Evolutionary conservation across 192 early-diverging fungal species (phyloP), one percentile per base, ranked within the genome.

Genomic region (Chytriomyces sp.): DNA sequence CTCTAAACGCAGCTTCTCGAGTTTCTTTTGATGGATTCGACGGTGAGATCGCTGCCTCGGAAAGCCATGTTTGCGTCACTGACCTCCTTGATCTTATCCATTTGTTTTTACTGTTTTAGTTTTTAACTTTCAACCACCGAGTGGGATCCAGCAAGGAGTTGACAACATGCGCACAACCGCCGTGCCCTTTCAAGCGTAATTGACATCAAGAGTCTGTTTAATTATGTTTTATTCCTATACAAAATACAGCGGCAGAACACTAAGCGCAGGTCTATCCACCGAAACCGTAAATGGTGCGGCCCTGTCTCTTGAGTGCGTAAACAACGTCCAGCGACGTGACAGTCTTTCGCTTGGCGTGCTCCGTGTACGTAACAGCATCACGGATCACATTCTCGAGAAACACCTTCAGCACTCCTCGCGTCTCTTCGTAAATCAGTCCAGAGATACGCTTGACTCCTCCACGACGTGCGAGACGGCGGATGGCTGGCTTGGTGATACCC

Each of bases 371-470:
- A 80, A 98, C 96, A 67, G 96, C 93, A 83, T 98, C 96, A 79
- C 96, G 93, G 86, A 98, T 98, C 86, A 98, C 96, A 88, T 96
- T 96, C 88, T 98, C 96, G 77, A 98, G 92, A 90, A 98, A 98
- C 78, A 92, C 89, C 92, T 98, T 98, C 85, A 98, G 92, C 76
- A 98, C 96, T 79, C 89, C 90, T 83, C 96, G 94, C 86, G 96
- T 98, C 88, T 98, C 96, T 86, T 98, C 96, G 89, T 98, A 98
- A 87, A 98, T 98, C 76, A 98, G 93, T 71, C 96, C 96, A 66
- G 95, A 96, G 91, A 98, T 98, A 93, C 96, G 95, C 93, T 98
- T 98, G 90, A 98, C 96, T 92, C 96, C 96, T 78, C 96, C 96
- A 94, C 96, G 94, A 86, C 96, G 94, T 35, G 96, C 96, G 72